phyloP scores from a whole-genome alignment of 441 rosid genomes.

The Codiaeum variegatum region DNA sequence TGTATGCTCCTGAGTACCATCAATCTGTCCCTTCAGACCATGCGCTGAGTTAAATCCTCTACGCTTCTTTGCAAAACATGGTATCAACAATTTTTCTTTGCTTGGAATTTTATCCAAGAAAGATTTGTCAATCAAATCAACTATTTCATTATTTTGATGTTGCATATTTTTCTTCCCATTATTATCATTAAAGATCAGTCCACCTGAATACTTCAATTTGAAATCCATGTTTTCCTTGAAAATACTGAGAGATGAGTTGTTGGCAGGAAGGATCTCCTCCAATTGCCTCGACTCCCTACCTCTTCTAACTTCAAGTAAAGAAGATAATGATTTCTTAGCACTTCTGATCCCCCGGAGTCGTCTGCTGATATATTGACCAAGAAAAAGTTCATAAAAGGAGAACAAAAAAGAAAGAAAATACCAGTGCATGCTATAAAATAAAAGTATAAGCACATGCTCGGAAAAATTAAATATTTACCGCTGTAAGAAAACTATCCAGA shows the following conservation, averaged over 20 bases:
- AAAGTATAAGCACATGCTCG: conserved; percentile 9
- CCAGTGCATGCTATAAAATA: not conserved
- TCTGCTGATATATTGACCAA: conserved; percentile 31
- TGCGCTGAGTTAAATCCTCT: conserved; percentile 37
- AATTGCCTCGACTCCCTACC: conserved; percentile 37
- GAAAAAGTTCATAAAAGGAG: conserved; percentile 15
- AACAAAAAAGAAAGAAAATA: not conserved
- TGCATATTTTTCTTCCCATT: conserved; percentile 39
- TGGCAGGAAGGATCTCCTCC: conserved; percentile 66
- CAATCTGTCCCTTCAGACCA: conserved; percentile 19
- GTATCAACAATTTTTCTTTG: conserved; percentile 32
- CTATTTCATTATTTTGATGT: conserved; percentile 30
- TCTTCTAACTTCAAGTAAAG: conserved; percentile 40
- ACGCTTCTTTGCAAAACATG: conserved; percentile 52
- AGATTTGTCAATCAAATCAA: conserved; percentile 36
- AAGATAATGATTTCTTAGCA: conserved; percentile 30
- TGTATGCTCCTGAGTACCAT: conserved; percentile 25
- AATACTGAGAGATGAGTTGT: conserved; percentile 53
- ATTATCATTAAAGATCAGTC: conserved; percentile 33
- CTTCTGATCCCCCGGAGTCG: conserved; percentile 21
- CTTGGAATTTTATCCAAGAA: conserved; percentile 29
- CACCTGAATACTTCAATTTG: conserved; percentile 42
- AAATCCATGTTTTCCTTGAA: conserved; percentile 29
- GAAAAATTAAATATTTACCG: conserved; percentile 26
- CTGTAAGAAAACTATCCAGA: conserved; percentile 24